A percentile compares a stretch with the other conserved stretches of the same genome.
phyloP scores from a whole-genome alignment of 1,284 basidiomycete species.

The Anthracocystis panici-leucophaei region DNA sequence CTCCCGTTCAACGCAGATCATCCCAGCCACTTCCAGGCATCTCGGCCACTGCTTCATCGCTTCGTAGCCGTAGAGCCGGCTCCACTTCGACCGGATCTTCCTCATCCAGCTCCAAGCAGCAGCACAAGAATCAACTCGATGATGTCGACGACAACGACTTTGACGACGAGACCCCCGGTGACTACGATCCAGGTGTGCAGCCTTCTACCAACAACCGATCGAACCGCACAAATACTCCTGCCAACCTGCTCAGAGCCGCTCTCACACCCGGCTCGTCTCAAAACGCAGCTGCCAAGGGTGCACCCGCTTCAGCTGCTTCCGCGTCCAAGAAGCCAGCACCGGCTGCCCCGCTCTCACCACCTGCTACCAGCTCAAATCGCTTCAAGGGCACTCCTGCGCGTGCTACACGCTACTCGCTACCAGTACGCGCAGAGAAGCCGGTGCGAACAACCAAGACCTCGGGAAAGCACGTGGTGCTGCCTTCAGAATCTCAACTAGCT shows the following conservation, averaged over 20 bases:
- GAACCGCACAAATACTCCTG: slow-evolving; percentile 10
- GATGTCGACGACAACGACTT: slow-evolving; percentile 57
- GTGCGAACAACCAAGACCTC: slow-evolving; percentile 88
- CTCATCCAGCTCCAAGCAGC: slow-evolving; percentile 21
- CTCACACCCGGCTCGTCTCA: slow-evolving; percentile 24
- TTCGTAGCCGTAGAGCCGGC: slow-evolving; percentile 55
- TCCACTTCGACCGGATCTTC: slow-evolving; percentile 34
- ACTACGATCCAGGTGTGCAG: slow-evolving; percentile 50
- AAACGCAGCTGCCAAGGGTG: slow-evolving; percentile 10
- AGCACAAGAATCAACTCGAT: slow-evolving; percentile 11
- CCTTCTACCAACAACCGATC: slow-evolving; percentile 31
- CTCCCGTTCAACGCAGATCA: slow-evolving; percentile 43
- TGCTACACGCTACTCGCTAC: slow-evolving; percentile 65
- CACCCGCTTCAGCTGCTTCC: slow-evolving; percentile 8
- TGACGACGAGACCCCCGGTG: slow-evolving; percentile 61
- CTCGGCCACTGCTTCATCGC: slow-evolving; percentile 63
- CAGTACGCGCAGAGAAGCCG: slow-evolving; percentile 70
- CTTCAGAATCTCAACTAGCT: slow-evolving; percentile 88
- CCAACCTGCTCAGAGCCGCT: slow-evolving; percentile 28
- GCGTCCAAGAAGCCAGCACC: slow-evolving; percentile 17
- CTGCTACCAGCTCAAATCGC: slow-evolving; percentile 34
- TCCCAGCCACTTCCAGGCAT: slow-evolving; percentile 64
- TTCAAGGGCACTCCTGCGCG: slow-evolving; percentile 67
- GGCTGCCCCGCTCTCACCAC: slow-evolving; percentile 37
- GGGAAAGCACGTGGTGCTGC: slow-evolving; percentile 89